Percentiles rank a stretch among this genome's conserved stretches.
Evolutionary conservation across 345 rosid species (phyloP).

Genomic region (Luvunga scandens): DNA sequence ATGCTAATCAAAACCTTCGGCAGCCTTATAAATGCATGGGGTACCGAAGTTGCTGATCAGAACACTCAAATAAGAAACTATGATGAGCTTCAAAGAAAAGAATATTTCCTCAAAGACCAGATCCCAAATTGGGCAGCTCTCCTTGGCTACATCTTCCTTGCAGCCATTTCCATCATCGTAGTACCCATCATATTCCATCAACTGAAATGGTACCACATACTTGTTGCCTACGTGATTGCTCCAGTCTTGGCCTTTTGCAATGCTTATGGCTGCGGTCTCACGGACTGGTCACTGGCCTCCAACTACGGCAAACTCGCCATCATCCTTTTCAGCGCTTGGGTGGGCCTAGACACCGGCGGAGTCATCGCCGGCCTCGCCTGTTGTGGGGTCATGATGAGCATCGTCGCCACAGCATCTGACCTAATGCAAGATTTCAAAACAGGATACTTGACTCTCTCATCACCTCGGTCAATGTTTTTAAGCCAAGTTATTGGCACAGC

Average conservation of each 20-base stretch:
- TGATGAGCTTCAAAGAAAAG: constrained; percentile 45
- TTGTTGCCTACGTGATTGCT: constrained; percentile 60
- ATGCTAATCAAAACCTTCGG: constrained; percentile 47
- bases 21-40: constrained; percentile 24
- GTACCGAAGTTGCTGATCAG: background rate
- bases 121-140: constrained; percentile 62
- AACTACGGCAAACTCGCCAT: constrained; percentile 83
- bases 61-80: constrained; percentile 5
- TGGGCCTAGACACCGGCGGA: constrained; percentile 61
- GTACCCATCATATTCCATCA: constrained; percentile 74
- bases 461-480: constrained; percentile 84
- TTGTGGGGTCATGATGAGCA: constrained; percentile 95
- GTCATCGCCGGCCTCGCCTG: constrained; percentile 75
- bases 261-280: constrained; percentile 88
- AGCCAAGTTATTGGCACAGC: constrained; percentile 81
- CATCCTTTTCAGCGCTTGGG: constrained; percentile 79
- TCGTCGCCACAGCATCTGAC: constrained; percentile 88
- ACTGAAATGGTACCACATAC: constrained; percentile 72
- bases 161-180: constrained; percentile 41
- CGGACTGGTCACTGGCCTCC: constrained; percentile 89
- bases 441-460: constrained; percentile 83
- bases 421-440: constrained; percentile 94
- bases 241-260: constrained; percentile 86
- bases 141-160: constrained; percentile 52
- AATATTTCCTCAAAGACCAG: constrained; percentile 69